Percentiles rank a stretch among this genome's conserved stretches.
Conservation (phyloP, 805 yeast species). For the Kregervanrija fluxuum region DNA sequence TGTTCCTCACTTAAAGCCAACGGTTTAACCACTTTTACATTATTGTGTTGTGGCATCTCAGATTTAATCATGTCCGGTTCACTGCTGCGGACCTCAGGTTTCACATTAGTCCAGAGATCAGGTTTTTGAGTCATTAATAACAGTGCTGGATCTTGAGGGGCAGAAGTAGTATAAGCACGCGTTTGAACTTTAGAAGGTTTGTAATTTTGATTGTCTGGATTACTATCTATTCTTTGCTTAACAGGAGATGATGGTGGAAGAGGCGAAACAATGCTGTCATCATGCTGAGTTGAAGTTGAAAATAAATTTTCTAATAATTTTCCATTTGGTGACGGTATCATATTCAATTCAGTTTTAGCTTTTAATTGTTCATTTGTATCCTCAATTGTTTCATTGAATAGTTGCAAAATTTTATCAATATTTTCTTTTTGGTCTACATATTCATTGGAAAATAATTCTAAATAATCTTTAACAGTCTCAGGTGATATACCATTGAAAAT, state of each 20-base stretch:
- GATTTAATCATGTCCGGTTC: background rate
- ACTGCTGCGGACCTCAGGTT: background rate
- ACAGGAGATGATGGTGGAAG: too few relatives aligned
- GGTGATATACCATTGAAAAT: constrained; percentile 13
- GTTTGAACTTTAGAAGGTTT: too few relatives aligned
- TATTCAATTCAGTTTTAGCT: too few relatives aligned
- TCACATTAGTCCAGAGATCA: constrained; percentile 2
- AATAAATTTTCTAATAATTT: too few relatives aligned
- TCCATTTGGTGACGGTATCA: too few relatives aligned
- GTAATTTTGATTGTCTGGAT: too few relatives aligned
- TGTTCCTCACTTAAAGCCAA: constrained; percentile 52
- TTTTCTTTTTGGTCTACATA: background rate
- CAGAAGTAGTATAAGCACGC: too few relatives aligned
- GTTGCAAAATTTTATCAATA: background rate
- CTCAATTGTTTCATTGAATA: too few relatives aligned
- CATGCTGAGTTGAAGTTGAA: too few relatives aligned
- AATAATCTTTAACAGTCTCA: constrained; percentile 12
- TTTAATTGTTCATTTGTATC: too few relatives aligned
- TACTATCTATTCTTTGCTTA: too few relatives aligned
- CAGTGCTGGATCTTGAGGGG: background rate
- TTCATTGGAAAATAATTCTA: constrained; percentile 13
- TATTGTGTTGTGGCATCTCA: constrained; percentile 1
- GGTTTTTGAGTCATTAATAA: constrained; percentile 18
- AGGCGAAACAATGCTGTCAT: too few relatives aligned
- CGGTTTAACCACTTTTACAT: constrained; percentile 16